Percentiles rank a stretch among this genome's conserved stretches.
These are phyloP conservation scores for Populus nigra DNA, from an alignment of 345 rosid species.

Conservation along the genomic window DNA sequence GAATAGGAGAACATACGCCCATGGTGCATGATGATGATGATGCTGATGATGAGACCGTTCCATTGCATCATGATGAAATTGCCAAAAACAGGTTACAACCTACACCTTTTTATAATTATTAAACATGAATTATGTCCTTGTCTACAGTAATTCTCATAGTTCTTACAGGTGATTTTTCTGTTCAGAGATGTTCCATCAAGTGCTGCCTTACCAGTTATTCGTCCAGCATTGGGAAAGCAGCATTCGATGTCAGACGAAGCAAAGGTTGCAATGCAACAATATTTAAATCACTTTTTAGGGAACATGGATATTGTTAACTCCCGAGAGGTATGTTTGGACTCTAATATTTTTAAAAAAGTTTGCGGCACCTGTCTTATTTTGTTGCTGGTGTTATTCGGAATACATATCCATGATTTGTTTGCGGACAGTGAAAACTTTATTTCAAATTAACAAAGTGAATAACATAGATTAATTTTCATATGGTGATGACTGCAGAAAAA, in stretches of 20 bases:
- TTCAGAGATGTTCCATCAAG: conserved; percentile 97
- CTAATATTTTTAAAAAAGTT: neutral
- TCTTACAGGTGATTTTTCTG: conserved; percentile 41
- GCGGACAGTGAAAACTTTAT: neutral
- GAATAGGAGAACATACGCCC: conserved; percentile 79
- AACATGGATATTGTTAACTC: conserved; percentile 93
- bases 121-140: neutral
- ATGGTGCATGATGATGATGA: conserved; percentile 79
- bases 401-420: neutral
- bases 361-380: neutral
- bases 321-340: conserved; percentile 60
- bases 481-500: neutral
- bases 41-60: conserved; percentile 66
- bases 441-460: neutral
- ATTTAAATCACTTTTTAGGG: conserved; percentile 88
- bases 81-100: conserved; percentile 68
- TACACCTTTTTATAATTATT: neutral
- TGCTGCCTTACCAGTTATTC: conserved; percentile 91
- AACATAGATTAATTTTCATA: neutral
- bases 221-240: conserved; percentile 88
- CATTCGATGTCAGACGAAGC: conserved; percentile 85
- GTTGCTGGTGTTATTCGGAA: neutral
- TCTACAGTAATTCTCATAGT: conserved; percentile 15
- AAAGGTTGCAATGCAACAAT: conserved; percentile 94
- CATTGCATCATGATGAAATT: conserved; percentile 70